phyloP scores from a whole-genome alignment of 2,329 filamentous ascomycete genomes.

The Pestalotiopsis sp. region DNA sequence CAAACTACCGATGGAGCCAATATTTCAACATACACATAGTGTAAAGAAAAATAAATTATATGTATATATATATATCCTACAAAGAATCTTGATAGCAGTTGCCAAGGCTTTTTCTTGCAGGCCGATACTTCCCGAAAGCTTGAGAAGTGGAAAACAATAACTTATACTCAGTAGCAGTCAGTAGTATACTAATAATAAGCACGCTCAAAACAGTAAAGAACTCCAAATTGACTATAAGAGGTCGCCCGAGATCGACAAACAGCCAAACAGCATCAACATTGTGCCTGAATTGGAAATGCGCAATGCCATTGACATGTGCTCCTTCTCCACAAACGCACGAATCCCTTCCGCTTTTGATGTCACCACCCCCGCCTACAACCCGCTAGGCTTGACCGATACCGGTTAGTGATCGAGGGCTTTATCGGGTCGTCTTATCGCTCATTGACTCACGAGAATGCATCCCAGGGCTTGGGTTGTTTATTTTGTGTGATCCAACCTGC shows the following conservation, averaged over 20 bases:
- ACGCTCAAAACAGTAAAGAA: too few species aligned
- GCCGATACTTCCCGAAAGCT: too few species aligned
- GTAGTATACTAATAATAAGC: constrained; percentile 52
- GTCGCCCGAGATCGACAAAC: neutral
- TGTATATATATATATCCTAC: too few species aligned
- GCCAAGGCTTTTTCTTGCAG: too few species aligned
- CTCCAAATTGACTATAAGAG: neutral
- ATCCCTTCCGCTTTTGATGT: constrained; percentile 14
- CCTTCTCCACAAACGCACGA: neutral
- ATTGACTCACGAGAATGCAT: constrained; percentile 7
- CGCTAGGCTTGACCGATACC: constrained; percentile 16
- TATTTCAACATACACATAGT: too few species aligned
- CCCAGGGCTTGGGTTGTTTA: neutral
- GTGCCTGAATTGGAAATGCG: neutral
- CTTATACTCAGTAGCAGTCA: constrained; percentile 20
- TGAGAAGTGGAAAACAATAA: too few species aligned
- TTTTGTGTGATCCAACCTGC: neutral
- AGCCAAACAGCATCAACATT: neutral
- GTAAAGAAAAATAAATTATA: too few species aligned
- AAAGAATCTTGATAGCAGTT: too few species aligned
- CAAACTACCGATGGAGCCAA: too few species aligned
- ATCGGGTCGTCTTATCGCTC: constrained; percentile 9
- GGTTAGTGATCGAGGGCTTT: constrained; percentile 12
- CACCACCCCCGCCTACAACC: constrained; percentile 12
- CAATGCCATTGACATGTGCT: neutral